These are phyloP conservation scores for Paraconiothyrium brasiliense DNA, from an alignment of 2,329 filamentous ascomycete genomes.

Conservation along the genomic window DNA sequence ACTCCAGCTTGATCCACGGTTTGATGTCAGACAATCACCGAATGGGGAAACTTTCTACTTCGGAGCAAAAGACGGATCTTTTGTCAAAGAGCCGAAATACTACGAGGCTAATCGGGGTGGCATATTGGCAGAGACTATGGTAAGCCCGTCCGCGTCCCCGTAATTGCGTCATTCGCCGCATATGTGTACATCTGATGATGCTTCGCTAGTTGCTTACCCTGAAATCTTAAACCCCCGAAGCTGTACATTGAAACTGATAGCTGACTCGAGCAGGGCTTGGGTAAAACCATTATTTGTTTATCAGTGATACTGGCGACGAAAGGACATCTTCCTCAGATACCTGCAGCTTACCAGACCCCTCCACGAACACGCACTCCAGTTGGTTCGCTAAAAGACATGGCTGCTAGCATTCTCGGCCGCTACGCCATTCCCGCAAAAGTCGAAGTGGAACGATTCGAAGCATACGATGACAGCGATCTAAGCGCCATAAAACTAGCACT, in stretches of 20 bases:
- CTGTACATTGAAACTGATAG: not conserved
- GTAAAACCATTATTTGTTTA: slow-evolving; percentile 90
- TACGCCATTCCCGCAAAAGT: slow-evolving; percentile 75
- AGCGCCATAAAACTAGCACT: slow-evolving; percentile 35
- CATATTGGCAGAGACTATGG: slow-evolving; percentile 83
- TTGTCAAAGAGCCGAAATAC: slow-evolving; percentile 71
- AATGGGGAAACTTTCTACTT: slow-evolving; percentile 73
- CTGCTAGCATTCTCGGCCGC: slow-evolving; percentile 73
- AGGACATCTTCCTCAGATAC: slow-evolving; percentile 71
- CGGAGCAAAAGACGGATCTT: slow-evolving; percentile 69
- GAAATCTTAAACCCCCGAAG: not conserved
- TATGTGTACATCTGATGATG: not conserved
- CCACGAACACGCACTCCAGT: slow-evolving; percentile 58
- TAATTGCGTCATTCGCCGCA: not conserved
- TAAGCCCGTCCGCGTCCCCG: slow-evolving; percentile 20
- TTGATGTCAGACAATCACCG: slow-evolving; percentile 69
- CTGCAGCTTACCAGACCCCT: slow-evolving; percentile 66
- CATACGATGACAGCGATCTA: slow-evolving; percentile 59
- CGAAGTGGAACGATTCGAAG: slow-evolving; percentile 65
- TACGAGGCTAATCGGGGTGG: slow-evolving; percentile 82
- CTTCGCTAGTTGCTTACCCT: not conserved
- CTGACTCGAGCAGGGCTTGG: slow-evolving; percentile 55
- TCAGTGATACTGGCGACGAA: slow-evolving; percentile 76
- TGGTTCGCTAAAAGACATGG: slow-evolving; percentile 77
- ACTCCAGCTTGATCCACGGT: slow-evolving; percentile 75